These are phyloP conservation scores for Quercus agrifolia DNA, from an alignment of 306 rosid species.

Conservation along the genomic window DNA sequence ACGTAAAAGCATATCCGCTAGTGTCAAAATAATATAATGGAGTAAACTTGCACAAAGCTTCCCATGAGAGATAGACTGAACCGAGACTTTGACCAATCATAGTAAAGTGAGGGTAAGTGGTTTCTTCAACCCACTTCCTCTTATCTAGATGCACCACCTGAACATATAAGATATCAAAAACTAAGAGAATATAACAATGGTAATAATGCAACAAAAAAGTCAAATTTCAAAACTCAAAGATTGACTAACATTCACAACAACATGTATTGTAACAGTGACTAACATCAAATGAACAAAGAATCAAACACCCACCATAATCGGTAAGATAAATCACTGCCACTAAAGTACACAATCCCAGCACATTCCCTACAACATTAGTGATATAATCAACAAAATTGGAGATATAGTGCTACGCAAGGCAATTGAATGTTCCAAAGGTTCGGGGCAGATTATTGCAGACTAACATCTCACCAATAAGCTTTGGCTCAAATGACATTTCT, in stretches of 20 bases:
- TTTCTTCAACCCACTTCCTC: conserved; percentile 87
- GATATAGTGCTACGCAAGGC: no score
- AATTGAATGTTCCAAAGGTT: no score
- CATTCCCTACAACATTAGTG: no score
- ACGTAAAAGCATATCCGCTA: conserved; percentile 93
- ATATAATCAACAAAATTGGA: no score
- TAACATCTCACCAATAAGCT: no score
- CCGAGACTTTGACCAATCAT: conserved; percentile 97
- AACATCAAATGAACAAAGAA: background rate
- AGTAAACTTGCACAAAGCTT: conserved; percentile 80
- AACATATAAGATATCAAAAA: conserved; percentile 17
- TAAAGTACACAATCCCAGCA: no score
- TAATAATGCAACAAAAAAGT: background rate
- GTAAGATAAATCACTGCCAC: no score
- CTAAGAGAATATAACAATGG: background rate
- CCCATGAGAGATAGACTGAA: conserved; percentile 84
- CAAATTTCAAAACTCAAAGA: background rate
- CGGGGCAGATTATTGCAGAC: no score
- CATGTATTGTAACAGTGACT: background rate
- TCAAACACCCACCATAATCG: no score
- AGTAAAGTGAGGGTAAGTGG: conserved; percentile 80
- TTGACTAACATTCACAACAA: background rate
- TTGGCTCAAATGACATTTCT: no score
- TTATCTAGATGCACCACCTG: conserved; percentile 83
- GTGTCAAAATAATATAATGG: conserved; percentile 84